A percentile compares a stretch with the other conserved stretches of the same genome.
Conservation (phyloP, 2,329 filamentous ascomycete species). For the Aspergillus neotritici region DNA sequence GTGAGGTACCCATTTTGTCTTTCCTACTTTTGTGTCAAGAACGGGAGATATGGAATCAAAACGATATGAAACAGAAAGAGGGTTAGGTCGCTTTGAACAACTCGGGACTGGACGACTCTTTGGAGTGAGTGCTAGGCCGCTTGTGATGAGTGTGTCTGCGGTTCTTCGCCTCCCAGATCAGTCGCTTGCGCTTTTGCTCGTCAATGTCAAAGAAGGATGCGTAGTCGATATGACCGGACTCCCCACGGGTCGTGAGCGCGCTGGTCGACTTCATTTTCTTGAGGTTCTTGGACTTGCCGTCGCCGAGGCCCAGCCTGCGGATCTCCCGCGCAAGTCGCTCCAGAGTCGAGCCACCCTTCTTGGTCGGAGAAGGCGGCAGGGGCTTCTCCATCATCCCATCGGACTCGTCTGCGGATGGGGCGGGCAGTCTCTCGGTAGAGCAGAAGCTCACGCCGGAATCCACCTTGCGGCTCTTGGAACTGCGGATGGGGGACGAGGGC, state of each 20-base stretch:
- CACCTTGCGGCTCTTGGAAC: conserved; percentile 50
- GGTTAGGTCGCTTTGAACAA: conserved; percentile 6
- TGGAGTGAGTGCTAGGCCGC: conserved; percentile 16
- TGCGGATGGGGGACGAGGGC: conserved; percentile 23
- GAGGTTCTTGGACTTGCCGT: conserved; percentile 22
- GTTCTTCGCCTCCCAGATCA: conserved; percentile 44
- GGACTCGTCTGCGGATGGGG: conserved; percentile 35
- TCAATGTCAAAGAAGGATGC: conserved; percentile 45
- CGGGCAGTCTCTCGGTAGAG: conserved; percentile 29
- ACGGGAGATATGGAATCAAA: not conserved
- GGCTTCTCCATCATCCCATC: conserved; percentile 36
- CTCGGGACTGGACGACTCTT: no score
- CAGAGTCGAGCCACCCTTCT: conserved; percentile 44
- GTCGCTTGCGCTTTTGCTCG: conserved; percentile 43
- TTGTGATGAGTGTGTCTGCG: conserved; percentile 29
- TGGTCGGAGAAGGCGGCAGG: conserved; percentile 34
- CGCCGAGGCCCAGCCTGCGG: conserved; percentile 37
- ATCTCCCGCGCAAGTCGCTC: conserved; percentile 57
- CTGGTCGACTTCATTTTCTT: conserved; percentile 49
- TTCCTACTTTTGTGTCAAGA: conserved; percentile 4
- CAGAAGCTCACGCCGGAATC: conserved; percentile 61
- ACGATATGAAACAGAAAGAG: conserved; percentile 1
- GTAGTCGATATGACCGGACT: conserved; percentile 28
- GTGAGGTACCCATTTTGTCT: conserved; percentile 5
- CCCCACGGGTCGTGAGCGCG: conserved; percentile 44